phyloP scores from a whole-genome alignment of 1,284 basidiomycete genomes.

The Omphalotus olearius region DNA sequence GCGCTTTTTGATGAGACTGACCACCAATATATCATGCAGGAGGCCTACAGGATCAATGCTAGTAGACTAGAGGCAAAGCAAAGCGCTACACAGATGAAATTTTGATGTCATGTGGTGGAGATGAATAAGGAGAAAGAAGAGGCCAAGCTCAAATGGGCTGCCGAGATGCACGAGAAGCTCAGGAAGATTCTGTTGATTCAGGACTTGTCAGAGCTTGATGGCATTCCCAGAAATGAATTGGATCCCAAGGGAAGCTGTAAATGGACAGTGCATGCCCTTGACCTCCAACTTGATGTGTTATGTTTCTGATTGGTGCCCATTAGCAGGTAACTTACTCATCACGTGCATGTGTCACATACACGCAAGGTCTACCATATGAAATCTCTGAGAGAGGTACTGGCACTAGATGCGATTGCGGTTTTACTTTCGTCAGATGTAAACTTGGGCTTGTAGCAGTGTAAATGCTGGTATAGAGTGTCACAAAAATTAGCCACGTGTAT shows the following conservation, averaged over 20 bases:
- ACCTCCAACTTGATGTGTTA: no score
- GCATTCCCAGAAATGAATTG: background rate
- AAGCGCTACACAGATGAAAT: background rate
- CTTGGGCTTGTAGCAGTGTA: no score
- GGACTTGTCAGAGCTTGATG: background rate
- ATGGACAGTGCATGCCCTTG: background rate
- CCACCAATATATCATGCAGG: constrained; percentile 6
- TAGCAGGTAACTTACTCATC: no score
- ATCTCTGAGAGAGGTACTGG: no score
- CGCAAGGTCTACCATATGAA: no score
- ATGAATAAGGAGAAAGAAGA: constrained; percentile 1
- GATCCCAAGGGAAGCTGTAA: background rate
- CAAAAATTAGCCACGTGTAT: no score
- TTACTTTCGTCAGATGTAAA: no score
- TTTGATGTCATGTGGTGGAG: background rate
- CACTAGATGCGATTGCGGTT: no score
- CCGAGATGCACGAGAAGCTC: background rate
- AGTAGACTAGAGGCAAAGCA: constrained; percentile 1
- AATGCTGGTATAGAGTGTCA: no score
- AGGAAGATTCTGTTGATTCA: background rate
- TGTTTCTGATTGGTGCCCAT: no score
- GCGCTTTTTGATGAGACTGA: constrained; percentile 7
- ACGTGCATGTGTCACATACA: no score
- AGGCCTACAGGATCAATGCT: constrained; percentile 3
- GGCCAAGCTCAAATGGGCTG: background rate